A percentile compares a stretch with the other conserved stretches of the same genome.
These are phyloP conservation scores for Planoprotostelium fungivorum DNA, from an alignment of 78 protist genomes.

Conservation along the genomic window DNA sequence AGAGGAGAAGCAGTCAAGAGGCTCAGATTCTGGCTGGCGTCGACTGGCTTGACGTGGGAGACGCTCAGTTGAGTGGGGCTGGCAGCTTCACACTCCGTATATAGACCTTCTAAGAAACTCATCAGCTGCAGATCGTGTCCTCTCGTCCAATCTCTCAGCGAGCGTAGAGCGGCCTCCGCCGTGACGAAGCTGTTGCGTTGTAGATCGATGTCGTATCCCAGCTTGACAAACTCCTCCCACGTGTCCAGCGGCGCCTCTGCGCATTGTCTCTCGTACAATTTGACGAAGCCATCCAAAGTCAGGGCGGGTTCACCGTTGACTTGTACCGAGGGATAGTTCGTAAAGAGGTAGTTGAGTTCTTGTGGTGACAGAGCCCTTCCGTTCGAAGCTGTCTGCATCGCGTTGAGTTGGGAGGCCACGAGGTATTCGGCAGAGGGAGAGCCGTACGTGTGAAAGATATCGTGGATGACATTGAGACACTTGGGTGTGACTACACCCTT, in stretches of 20 bases:
- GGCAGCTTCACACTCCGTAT: slow-evolving; percentile 11
- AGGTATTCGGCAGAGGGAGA: background rate
- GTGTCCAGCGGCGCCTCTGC: slow-evolving; percentile 2
- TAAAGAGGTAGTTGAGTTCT: background rate
- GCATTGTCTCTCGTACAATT: background rate
- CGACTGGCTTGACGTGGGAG: background rate
- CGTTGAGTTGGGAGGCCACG: background rate
- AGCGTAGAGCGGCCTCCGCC: background rate
- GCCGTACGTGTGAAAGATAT: background rate
- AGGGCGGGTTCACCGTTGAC: background rate
- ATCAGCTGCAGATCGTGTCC: background rate
- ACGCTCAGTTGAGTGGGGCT: background rate
- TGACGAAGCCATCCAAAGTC: background rate
- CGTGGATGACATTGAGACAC: background rate
- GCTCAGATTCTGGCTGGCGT: background rate
- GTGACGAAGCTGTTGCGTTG: background rate
- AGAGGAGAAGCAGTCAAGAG: background rate
- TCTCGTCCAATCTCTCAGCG: background rate
- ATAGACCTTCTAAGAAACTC: background rate
- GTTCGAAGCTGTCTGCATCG: background rate
- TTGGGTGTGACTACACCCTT: background rate
- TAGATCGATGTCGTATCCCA: slow-evolving; percentile 5
- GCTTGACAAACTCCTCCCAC: background rate
- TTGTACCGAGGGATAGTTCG: background rate
- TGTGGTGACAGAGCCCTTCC: background rate